phyloP scores from a whole-genome alignment of 768 basidiomycete genomes.

The Mycena alexandri region DNA sequence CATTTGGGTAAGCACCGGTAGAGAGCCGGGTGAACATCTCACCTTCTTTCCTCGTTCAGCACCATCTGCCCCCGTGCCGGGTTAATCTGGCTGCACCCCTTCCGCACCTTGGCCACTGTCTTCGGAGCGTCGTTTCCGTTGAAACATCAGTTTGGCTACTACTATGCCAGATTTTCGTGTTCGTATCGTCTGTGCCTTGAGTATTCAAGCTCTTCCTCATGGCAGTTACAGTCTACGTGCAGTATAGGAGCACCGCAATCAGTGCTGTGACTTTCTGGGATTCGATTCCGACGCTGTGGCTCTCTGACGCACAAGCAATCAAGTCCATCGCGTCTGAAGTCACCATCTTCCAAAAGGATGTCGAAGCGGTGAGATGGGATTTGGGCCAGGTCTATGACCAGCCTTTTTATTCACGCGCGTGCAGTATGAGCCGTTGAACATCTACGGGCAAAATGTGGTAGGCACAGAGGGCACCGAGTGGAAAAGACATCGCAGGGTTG shows the following conservation, averaged over 20 bases:
- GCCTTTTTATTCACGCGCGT: neutral
- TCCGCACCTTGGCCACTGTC: constrained; percentile 42
- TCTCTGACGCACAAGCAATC: constrained; percentile 60
- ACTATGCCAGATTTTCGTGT: constrained; percentile 53
- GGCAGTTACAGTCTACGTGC: constrained; percentile 48
- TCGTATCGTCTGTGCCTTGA: constrained; percentile 22
- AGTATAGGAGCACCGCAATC: constrained; percentile 55
- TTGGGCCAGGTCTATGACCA: neutral
- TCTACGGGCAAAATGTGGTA: constrained; percentile 50
- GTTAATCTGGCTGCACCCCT: constrained; percentile 51
- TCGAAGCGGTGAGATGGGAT: constrained; percentile 45
- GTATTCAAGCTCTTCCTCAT: neutral
- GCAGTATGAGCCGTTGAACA: constrained; percentile 15
- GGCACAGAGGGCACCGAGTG: constrained; percentile 59
- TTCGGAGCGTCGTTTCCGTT: constrained; percentile 51
- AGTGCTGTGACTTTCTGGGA: constrained; percentile 50
- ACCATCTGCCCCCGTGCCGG: constrained; percentile 5
- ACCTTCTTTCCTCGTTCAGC: neutral
- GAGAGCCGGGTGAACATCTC: neutral
- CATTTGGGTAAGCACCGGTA: constrained; percentile 4
- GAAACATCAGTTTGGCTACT: constrained; percentile 49
- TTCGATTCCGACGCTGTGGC: constrained; percentile 52
- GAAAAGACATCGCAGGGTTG: constrained; percentile 59
- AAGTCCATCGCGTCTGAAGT: constrained; percentile 50
- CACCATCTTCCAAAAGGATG: constrained; percentile 55